Percentiles rank a stretch among this genome's conserved stretches.
phyloP scores from a whole-genome alignment of 139 green algal species.

The Marvania coccoides region DNA sequence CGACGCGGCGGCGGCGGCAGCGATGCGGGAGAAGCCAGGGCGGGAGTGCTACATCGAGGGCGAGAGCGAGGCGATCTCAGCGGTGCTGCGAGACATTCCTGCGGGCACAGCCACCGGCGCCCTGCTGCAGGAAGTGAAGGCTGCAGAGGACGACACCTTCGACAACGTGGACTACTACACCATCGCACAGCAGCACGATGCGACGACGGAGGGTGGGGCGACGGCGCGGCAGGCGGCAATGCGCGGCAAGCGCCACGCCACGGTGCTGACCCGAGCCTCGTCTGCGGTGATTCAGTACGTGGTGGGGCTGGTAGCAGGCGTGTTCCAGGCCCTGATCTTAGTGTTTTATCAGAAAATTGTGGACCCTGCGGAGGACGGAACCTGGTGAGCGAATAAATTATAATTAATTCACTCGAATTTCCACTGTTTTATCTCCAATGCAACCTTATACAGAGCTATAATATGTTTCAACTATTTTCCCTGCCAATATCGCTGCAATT shows the following conservation, averaged over 20 bases:
- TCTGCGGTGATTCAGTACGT: conserved; percentile 40
- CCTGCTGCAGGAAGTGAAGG: conserved; percentile 18
- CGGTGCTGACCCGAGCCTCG: conserved; percentile 6
- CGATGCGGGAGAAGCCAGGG: background rate
- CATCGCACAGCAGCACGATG: conserved; percentile 11
- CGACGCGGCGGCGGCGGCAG: background rate
- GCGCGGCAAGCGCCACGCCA: background rate
- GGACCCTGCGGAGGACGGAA: conserved; percentile 60
- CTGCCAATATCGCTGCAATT: no score
- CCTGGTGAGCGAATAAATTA: no score
- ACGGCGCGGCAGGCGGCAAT: background rate
- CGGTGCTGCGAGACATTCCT: conserved; percentile 21
- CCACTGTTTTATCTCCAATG: no score
- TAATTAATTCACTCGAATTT: no score
- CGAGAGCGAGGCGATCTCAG: conserved; percentile 29
- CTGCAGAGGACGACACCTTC: background rate
- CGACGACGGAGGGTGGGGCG: background rate
- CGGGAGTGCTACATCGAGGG: conserved; percentile 27
- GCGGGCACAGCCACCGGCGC: conserved; percentile 16
- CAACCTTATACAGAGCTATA: no score
- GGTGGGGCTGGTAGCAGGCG: conserved; percentile 47
- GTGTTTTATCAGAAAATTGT: conserved; percentile 77
- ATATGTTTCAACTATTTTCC: no score
- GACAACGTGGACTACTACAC: conserved; percentile 13
- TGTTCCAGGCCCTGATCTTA: conserved; percentile 52